Percentiles rank a stretch among this genome's conserved stretches.
Evolutionary conservation across 176 grass and related monocot species (phyloP).

Genomic region (Avena insularis): DNA sequence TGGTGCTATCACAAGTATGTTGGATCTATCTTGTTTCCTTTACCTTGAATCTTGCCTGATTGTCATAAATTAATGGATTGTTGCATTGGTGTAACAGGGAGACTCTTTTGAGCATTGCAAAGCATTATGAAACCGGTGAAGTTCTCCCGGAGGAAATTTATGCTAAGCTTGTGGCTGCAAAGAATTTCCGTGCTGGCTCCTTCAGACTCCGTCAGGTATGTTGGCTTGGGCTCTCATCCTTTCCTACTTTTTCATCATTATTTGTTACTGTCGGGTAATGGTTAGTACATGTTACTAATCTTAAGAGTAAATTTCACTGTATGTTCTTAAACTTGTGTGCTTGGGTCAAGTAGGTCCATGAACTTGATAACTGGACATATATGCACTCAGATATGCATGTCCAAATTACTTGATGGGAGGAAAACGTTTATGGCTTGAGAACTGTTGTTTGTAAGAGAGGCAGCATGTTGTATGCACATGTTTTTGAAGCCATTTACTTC

Average conservation of each 20-base stretch:
- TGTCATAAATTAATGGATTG: neutral
- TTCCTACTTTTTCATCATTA: neutral
- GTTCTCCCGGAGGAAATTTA: constrained; percentile 94
- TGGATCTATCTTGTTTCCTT: constrained; percentile 23
- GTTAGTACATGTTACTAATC: neutral
- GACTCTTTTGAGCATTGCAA: constrained; percentile 94
- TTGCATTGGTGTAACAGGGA: constrained; percentile 60
- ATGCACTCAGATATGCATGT: neutral
- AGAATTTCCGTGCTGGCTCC: constrained; percentile 97
- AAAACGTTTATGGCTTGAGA: neutral
- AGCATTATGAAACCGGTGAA: constrained; percentile 93
- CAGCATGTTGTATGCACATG: neutral
- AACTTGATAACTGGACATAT: constrained; percentile 7
- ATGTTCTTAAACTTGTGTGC: constrained; percentile 3
- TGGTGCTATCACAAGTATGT: constrained; percentile 98
- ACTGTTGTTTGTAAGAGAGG: neutral
- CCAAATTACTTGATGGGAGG: neutral
- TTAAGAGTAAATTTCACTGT: neutral
- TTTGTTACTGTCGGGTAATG: neutral
- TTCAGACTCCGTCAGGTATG: constrained; percentile 86
- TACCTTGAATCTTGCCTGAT: constrained; percentile 3
- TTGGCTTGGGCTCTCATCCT: neutral
- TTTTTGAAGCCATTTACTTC: neutral
- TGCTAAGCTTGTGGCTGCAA: constrained; percentile 90
- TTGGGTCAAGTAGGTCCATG: neutral